Evolutionary conservation across 345 rosid genomes (phyloP).

Genomic region (Pseudoturritis turrita): DNA sequence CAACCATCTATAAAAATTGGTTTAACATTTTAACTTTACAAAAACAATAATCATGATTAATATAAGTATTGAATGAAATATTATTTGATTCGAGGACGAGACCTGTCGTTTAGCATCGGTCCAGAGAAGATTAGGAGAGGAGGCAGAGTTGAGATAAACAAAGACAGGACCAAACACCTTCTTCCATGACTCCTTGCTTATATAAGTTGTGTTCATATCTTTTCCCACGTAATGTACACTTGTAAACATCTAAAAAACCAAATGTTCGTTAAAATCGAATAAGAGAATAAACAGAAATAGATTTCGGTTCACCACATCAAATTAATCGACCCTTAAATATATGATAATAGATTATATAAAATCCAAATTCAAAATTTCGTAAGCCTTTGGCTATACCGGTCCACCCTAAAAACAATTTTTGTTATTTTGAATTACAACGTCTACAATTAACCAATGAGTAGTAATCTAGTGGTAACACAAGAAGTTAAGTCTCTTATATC

Average conservation of each 20-base stretch:
- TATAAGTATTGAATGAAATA: neutral
- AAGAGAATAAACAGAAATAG: neutral
- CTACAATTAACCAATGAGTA: too few relatives aligned
- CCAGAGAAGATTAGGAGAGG: conserved; percentile 46
- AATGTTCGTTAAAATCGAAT: neutral
- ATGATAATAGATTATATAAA: too few relatives aligned
- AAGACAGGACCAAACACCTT: conserved; percentile 79
- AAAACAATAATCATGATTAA: neutral
- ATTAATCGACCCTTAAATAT: too few relatives aligned
- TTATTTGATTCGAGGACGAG: neutral
- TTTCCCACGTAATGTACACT: conserved; percentile 75
- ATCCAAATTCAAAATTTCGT: too few relatives aligned
- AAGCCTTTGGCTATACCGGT: too few relatives aligned
- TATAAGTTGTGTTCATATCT: conserved; percentile 45
- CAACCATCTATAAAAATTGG: conserved; percentile 38
- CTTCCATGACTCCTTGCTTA: conserved; percentile 65
- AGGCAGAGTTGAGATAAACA: conserved; percentile 62
- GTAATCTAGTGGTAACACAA: too few relatives aligned
- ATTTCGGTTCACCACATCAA: too few relatives aligned
- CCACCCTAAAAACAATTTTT: too few relatives aligned
- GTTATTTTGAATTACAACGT: too few relatives aligned
- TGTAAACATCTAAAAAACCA: conserved; percentile 69
- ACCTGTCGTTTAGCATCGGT: conserved; percentile 80
- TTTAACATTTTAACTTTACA: neutral
- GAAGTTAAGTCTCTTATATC: too few relatives aligned